These are phyloP conservation scores for Leptographium flavum DNA, from an alignment of 2,329 filamentous ascomycete genomes.

Conservation along the genomic window DNA sequence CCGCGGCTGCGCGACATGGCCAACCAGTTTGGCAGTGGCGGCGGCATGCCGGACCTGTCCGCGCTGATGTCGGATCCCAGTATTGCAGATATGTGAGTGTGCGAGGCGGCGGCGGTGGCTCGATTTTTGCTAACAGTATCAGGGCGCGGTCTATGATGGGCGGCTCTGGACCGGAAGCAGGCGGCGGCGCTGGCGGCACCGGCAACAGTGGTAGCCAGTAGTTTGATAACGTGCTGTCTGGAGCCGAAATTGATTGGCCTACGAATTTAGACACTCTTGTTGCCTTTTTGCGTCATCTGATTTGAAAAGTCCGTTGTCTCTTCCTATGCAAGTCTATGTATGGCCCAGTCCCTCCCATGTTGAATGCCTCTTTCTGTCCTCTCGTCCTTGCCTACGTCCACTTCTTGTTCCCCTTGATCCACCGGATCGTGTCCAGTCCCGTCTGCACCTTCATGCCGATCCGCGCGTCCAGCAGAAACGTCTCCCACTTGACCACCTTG, in stretches of 20 bases:
- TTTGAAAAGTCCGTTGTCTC: too few relatives aligned
- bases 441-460: constrained; percentile 61
- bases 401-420: constrained; percentile 31
- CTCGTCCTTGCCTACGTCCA: too few relatives aligned
- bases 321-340: too few relatives aligned
- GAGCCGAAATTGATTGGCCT: too few relatives aligned
- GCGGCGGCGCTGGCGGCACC: neutral
- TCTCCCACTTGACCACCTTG: constrained; percentile 55
- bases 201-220: too few relatives aligned
- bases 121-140: neutral
- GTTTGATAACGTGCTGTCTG: too few relatives aligned
- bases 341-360: neutral
- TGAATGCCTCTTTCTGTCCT: too few relatives aligned
- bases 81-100: constrained; percentile 78
- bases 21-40: constrained; percentile 54
- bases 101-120: too few relatives aligned
- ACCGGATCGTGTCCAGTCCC: constrained; percentile 49
- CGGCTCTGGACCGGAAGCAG: constrained; percentile 13
- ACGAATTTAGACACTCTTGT: too few relatives aligned
- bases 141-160: constrained; percentile 35
- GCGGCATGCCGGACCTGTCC: constrained; percentile 75
- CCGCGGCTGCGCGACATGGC: constrained; percentile 80
- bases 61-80: constrained; percentile 82
- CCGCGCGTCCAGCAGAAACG: constrained; percentile 58
- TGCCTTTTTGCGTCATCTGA: too few relatives aligned